Conservation (phyloP, 179 eudicot species). For the Nepenthes alata region DNA sequence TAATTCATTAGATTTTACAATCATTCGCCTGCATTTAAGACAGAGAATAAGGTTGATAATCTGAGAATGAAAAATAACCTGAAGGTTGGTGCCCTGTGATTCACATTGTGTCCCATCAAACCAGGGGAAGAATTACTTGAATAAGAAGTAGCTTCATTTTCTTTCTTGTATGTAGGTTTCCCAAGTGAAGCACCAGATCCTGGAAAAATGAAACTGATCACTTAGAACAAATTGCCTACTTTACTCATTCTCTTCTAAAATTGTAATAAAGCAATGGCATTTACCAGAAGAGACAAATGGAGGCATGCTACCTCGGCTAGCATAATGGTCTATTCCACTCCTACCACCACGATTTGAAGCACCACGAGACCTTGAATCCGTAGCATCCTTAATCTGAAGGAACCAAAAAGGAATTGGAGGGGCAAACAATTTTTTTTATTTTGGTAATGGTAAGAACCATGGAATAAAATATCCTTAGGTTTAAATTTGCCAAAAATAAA, state of each 20-base stretch:
- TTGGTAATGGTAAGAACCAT: neutral
- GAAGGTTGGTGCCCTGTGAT: slow-evolving; percentile 25
- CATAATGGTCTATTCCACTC: slow-evolving; percentile 52
- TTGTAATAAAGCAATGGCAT: neutral
- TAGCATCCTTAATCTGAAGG: slow-evolving; percentile 60
- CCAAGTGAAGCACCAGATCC: slow-evolving; percentile 49
- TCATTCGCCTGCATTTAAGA: too few relatives aligned
- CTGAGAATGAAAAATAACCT: slow-evolving; percentile 27
- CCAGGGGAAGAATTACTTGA: slow-evolving; percentile 27
- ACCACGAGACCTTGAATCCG: slow-evolving; percentile 70
- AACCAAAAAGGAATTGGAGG: slow-evolving; percentile 3
- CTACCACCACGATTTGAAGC: slow-evolving; percentile 49
- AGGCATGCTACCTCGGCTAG: slow-evolving; percentile 38
- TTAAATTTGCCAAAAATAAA: too few relatives aligned
- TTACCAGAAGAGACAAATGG: slow-evolving; percentile 54
- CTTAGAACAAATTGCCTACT: neutral
- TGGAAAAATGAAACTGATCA: slow-evolving; percentile 11
- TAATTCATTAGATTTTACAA: too few relatives aligned
- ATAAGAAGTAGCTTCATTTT: slow-evolving; percentile 43
- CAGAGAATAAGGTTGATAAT: neutral
- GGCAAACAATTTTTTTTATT: neutral
- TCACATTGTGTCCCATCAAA: slow-evolving; percentile 28
- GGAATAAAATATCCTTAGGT: neutral
- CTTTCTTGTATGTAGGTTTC: slow-evolving; percentile 61
- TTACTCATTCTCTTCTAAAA: neutral